These are phyloP conservation scores for Micractinium conductrix DNA, from an alignment of 139 green algal species.

Conservation along the genomic window DNA sequence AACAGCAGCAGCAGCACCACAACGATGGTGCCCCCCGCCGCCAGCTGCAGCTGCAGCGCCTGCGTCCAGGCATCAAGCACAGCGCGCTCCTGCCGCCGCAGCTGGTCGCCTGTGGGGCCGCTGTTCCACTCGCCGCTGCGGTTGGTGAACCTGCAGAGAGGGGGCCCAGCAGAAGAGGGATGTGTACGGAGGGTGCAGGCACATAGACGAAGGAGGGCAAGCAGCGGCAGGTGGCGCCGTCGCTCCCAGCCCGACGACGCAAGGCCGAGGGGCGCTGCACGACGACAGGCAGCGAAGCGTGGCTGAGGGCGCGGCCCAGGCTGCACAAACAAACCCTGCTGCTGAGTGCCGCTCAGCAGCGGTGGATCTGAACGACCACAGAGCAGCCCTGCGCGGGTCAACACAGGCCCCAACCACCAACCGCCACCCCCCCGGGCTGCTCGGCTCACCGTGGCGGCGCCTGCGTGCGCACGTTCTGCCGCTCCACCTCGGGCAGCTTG, in stretches of 20 bases:
- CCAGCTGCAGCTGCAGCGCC: conserved; percentile 8
- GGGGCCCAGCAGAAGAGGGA: no score
- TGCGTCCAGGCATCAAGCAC: conserved; percentile 8
- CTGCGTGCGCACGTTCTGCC: neutral
- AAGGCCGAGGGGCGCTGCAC: no score
- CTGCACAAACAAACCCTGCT: no score
- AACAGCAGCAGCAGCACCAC: conserved; percentile 50
- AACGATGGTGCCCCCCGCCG: conserved; percentile 25
- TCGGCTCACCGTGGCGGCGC: neutral
- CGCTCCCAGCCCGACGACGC: neutral
- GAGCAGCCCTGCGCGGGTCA: no score
- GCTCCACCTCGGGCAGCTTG: conserved; percentile 10
- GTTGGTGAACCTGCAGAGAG: neutral
- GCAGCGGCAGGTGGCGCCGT: neutral
- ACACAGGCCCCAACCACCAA: no score
- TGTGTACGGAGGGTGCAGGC: neutral
- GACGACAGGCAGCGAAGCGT: no score
- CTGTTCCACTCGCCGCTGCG: conserved; percentile 15
- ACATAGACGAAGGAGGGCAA: neutral
- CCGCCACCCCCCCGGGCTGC: neutral
- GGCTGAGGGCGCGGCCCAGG: no score
- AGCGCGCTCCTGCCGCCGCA: conserved; percentile 14
- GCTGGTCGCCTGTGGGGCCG: neutral
- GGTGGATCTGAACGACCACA: no score
- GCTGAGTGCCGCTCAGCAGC: no score